These are phyloP conservation scores for Podila verticillata DNA, from an alignment of 192 early-diverging fungal genomes.

Conservation along the genomic window DNA sequence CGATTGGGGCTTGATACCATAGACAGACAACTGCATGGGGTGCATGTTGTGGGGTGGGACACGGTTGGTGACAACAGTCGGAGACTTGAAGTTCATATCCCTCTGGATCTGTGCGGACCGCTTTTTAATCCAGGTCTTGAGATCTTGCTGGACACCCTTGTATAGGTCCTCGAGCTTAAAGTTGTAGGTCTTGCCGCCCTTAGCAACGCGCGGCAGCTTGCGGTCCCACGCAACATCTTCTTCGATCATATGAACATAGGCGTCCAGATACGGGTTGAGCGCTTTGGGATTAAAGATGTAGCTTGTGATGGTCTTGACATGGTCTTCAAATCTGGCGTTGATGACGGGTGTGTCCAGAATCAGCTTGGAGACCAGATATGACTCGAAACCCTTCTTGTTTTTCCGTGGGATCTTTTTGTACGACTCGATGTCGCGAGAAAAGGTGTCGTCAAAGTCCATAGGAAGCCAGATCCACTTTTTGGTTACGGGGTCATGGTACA, in stretches of 20 bases:
- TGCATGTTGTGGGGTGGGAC: slow-evolving; percentile 10
- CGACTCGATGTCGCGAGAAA: slow-evolving; percentile 36
- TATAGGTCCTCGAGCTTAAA: slow-evolving; percentile 22
- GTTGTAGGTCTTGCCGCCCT: slow-evolving; percentile 14
- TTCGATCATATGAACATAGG: slow-evolving; percentile 47
- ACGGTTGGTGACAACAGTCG: slow-evolving; percentile 10
- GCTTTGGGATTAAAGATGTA: slow-evolving; percentile 54
- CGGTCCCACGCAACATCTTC: slow-evolving; percentile 56
- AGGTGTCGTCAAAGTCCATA: slow-evolving; percentile 57
- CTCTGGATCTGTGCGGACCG: slow-evolving; percentile 12
- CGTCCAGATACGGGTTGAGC: slow-evolving; percentile 40
- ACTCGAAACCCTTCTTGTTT: slow-evolving; percentile 26
- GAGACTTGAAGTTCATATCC: slow-evolving; percentile 20
- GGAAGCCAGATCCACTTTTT: slow-evolving; percentile 55
- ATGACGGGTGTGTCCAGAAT: slow-evolving; percentile 47
- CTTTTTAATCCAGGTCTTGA: slow-evolving; percentile 25
- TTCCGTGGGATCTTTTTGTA: slow-evolving; percentile 30
- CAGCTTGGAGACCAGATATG: slow-evolving; percentile 29
- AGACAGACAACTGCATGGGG: slow-evolving; percentile 2
- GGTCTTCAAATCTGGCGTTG: slow-evolving; percentile 45
- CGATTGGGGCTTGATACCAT: background rate
- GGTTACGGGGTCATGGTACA: slow-evolving; percentile 46
- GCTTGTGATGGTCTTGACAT: slow-evolving; percentile 50
- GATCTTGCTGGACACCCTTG: slow-evolving; percentile 10
- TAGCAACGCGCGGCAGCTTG: slow-evolving; percentile 11